Evolutionary conservation across 768 basidiomycete genomes (phyloP), one percentile per base, ranked within the genome.

Genomic region (Tulasnella calospora): DNA sequence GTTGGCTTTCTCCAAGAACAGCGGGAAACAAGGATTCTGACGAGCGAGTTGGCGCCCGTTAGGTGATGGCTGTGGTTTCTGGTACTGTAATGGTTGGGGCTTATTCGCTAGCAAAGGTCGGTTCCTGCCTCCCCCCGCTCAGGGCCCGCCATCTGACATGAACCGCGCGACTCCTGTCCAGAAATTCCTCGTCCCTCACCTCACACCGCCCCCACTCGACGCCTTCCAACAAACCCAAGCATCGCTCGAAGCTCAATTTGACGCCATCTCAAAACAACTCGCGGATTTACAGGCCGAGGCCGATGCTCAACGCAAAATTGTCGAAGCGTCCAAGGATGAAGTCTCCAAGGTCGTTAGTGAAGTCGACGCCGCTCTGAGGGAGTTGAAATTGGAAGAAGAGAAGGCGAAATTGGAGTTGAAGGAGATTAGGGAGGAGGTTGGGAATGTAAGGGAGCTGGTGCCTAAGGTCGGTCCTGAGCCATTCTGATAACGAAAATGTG

Each of bases 11-110:
- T n/a, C 21, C 23, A 19, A 19, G 47, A 2, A 51, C 3, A 21
- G 47, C 17, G 47, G 47, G 21, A 4, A 51, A 1, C 47, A 51
- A 10, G 17, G 6, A n/a, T 19, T 10, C 47, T 51, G 17, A 51
- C 9, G 47, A n/a, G 19, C 23, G 21, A 23, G 41, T 3, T 61
- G 13, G 76, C 81, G 41, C 36, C 27, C 9, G 8, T 10, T 82
- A 98, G 96, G 96, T 99, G 82, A 94, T 96, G 83, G 92, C 92
- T 17, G 92, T 98, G 44, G 87, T 99, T 23, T 96, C 96, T 57
- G 96, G 97, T 1, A 89, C 92, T 8, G 85, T 96, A 7, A 89
- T 90, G 10, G 98, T 94, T 83, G 92, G 94, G 6, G 90, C 94
- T 17, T 85, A 91, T 36, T 87, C 94, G 2, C 84, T 98, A 67